Percentiles rank a stretch among this genome's conserved stretches.
phyloP scores from a whole-genome alignment of 208 protist genomes.

The Trypanosoma platydactyli region DNA sequence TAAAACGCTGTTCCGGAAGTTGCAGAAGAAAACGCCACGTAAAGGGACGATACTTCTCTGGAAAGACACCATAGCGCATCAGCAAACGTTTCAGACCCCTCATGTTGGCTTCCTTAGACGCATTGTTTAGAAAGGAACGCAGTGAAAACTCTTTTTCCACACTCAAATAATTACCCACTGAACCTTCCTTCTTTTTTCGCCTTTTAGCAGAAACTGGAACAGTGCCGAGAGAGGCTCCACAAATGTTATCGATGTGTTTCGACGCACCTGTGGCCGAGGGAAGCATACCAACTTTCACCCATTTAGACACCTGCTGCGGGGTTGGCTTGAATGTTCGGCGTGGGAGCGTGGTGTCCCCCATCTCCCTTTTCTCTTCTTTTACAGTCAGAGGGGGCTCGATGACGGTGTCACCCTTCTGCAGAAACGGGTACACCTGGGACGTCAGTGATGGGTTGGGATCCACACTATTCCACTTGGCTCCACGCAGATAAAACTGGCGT shows the following conservation, averaged over 20 bases:
- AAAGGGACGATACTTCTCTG: constrained; percentile 51
- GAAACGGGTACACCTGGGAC: constrained; percentile 16
- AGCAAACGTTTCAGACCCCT: constrained; percentile 60
- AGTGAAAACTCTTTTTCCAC: constrained; percentile 17
- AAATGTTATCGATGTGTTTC: not conserved
- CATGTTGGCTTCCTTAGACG: constrained; percentile 57
- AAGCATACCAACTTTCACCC: constrained; percentile 28
- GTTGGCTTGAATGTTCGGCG: constrained; percentile 7
- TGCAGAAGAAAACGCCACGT: constrained; percentile 85
- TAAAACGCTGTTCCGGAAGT: constrained; percentile 47
- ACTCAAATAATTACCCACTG: not conserved
- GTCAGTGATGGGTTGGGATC: constrained; percentile 2
- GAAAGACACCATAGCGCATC: constrained; percentile 69
- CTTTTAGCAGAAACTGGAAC: not conserved
- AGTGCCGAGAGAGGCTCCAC: not conserved
- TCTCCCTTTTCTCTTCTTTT: not conserved
- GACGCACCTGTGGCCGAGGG: not conserved
- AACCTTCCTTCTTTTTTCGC: not conserved
- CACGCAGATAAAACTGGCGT: constrained; percentile 27
- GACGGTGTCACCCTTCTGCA: constrained; percentile 6
- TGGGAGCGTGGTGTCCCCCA: constrained; percentile 10
- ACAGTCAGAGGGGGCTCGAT: too few relatives aligned
- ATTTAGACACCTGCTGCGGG: constrained; percentile 21
- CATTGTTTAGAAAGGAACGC: constrained; percentile 31
- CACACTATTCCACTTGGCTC: not conserved